A percentile compares a stretch with the other conserved stretches of the same genome.
These are phyloP conservation scores for Vitis hybrid DNA, from an alignment of 177 flowering plant species.

Conservation along the genomic window DNA sequence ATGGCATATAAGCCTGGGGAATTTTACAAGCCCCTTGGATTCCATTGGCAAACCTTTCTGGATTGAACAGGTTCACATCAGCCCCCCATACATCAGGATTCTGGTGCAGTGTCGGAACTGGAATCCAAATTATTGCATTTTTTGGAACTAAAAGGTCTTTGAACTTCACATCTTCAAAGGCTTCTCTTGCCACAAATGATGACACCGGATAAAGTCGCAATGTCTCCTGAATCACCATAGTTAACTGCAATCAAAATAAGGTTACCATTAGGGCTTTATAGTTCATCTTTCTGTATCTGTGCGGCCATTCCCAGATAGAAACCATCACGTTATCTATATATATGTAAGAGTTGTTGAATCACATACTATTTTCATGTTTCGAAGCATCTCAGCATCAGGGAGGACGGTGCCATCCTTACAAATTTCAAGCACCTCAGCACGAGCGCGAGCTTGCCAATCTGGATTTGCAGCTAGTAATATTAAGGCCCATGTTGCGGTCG, in stretches of 20 bases:
- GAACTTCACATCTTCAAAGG: conserved; percentile 33
- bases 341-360: not conserved
- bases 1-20: conserved; percentile 54
- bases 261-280: too few relatives aligned
- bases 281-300: too few relatives aligned
- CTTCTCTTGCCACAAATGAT: conserved; percentile 28
- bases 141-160: conserved; percentile 38
- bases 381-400: conserved; percentile 38
- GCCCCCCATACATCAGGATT: conserved; percentile 41
- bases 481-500: conserved; percentile 50
- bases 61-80: conserved; percentile 42
- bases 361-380: conserved; percentile 44
- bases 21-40: conserved; percentile 32
- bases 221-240: conserved; percentile 56
- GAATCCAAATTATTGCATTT: conserved; percentile 34
- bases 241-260: conserved; percentile 29
- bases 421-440: conserved; percentile 40
- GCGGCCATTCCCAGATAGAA: too few relatives aligned
- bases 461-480: conserved; percentile 49
- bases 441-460: conserved; percentile 56
- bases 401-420: conserved; percentile 13
- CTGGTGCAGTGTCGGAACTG: conserved; percentile 36
- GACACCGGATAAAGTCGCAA: conserved; percentile 51
- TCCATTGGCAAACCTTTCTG: conserved; percentile 48
- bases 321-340: too few relatives aligned